phyloP scores from a whole-genome alignment of 2,329 filamentous ascomycete species.

The Elsinoe perseae region DNA sequence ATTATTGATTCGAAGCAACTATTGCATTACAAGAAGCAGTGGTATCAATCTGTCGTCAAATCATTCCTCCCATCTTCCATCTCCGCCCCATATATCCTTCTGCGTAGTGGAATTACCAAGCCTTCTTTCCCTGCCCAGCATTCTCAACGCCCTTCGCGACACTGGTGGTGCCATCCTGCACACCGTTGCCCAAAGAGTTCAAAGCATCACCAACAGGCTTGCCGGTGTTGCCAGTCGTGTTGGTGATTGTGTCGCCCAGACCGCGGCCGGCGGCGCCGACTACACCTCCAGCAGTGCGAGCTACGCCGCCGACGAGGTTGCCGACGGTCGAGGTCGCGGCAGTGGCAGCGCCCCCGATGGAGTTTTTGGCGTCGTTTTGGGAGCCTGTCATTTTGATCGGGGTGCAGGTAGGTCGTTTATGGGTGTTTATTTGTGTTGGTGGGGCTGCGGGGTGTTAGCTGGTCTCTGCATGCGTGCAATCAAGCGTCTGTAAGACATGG shows the following conservation, averaged over 20 bases:
- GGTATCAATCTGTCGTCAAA: constrained; percentile 14
- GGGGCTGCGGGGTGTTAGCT: background rate
- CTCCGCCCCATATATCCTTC: background rate
- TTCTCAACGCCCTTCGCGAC: constrained; percentile 41
- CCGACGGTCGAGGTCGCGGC: constrained; percentile 50
- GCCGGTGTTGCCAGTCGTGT: constrained; percentile 35
- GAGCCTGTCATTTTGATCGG: background rate
- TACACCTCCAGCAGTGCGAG: constrained; percentile 47
- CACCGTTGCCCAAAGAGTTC: constrained; percentile 36
- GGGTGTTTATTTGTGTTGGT: background rate
- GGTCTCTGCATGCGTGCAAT: no score
- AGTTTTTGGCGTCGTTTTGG: constrained; percentile 29
- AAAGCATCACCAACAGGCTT: constrained; percentile 38
- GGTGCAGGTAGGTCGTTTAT: background rate
- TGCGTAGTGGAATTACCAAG: constrained; percentile 10
- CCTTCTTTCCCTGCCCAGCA: constrained; percentile 40
- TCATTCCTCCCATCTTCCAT: background rate
- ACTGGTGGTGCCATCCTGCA: constrained; percentile 37
- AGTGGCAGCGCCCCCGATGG: constrained; percentile 45
- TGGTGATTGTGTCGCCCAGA: constrained; percentile 40
- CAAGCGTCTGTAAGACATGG: no score
- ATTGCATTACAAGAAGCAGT: background rate
- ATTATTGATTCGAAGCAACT: background rate
- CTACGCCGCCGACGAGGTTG: constrained; percentile 48
- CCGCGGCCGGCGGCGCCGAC: constrained; percentile 42